Percentiles rank a stretch among this genome's conserved stretches.
Conservation (phyloP, 2,329 filamentous ascomycete genomes). For the Phoma sp. region DNA sequence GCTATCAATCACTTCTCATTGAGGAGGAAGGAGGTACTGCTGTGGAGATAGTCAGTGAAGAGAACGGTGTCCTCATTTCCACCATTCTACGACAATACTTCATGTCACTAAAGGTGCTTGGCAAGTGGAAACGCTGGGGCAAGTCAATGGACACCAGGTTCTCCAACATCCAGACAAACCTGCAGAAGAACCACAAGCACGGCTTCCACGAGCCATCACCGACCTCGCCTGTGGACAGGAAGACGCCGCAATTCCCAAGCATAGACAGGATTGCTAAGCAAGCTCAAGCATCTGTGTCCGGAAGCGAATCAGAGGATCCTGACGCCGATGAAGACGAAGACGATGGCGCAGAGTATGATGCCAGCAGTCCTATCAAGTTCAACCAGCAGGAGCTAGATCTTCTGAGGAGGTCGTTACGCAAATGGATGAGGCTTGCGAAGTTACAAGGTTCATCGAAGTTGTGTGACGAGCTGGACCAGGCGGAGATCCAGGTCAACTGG, state of each 20-base stretch:
- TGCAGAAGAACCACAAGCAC: conserved; percentile 61
- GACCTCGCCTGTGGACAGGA: conserved; percentile 28
- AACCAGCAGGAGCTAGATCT: conserved; percentile 59
- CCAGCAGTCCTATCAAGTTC: conserved; percentile 52
- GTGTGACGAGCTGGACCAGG: conserved; percentile 64
- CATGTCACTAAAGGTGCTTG: conserved; percentile 80
- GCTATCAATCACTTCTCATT: conserved; percentile 77
- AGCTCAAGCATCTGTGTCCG: conserved; percentile 17
- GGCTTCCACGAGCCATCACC: conserved; percentile 52
- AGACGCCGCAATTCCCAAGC: conserved; percentile 20
- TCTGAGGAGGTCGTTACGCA: conserved; percentile 71
- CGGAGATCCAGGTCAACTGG: conserved; percentile 71
- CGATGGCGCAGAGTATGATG: conserved; percentile 47
- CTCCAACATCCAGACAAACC: conserved; percentile 66
- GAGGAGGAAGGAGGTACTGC: conserved; percentile 76
- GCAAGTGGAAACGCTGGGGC: conserved; percentile 77
- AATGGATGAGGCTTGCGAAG: conserved; percentile 74
- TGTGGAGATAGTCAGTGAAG: conserved; percentile 81
- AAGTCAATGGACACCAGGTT: conserved; percentile 69
- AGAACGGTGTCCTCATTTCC: conserved; percentile 85
- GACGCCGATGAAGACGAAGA: conserved; percentile 50
- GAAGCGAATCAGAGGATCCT: conserved; percentile 37
- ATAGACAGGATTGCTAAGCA: conserved; percentile 20
- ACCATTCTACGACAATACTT: conserved; percentile 91
- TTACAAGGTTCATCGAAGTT: conserved; percentile 58